Evolutionary conservation across 208 protist species (phyloP), one percentile per base, ranked within the genome.

Genomic region (Trypanosoma congolense): DNA sequence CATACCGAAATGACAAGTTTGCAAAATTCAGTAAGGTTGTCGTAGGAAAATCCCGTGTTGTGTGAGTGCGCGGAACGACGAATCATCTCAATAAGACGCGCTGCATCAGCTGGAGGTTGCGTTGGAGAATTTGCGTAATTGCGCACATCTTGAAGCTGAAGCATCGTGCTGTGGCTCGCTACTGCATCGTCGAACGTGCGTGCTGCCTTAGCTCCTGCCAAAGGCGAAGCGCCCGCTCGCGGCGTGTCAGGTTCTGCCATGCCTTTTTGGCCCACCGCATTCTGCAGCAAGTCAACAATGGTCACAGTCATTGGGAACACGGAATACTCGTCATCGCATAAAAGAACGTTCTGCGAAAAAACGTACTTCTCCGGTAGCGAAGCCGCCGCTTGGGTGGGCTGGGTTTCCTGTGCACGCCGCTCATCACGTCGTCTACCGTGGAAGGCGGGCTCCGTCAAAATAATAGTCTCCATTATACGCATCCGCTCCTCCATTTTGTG

Each of bases 271-370:
- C 86, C 86, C 1, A 93, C 71, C 0, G 86, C 81, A 67, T 93
- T 90, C 71, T 90, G 79, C 50, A 93, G 70, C 14, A 93, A 71
- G 30, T 93, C 86, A 8, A 88, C 82, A 58, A 93, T 88, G 18
- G 86, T 93, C n/a, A 90, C 80, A 6, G 82, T 93, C 55, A 90
- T 76, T 43, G 86, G 86, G 36, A 93, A 62, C 21, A 61, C 83
- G 25, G 77, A 74, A 72, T 83, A 83, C 51, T 90, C 80, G 50
- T 88, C 82, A 47, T 89, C 80, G 65, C 82, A 90, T 12, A 93
- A 82, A 40, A 93, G 80, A 21, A 93, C 80, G 54, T 93, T 93
- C 56, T 93, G 86, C 18, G 86, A 93, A 69, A 93, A 93, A 48
- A 87, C 73, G 50, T 77, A 93, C 65, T 85, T 88, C 21, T 93